Conservation (phyloP, 805 yeast genomes). For the Metschnikowia vanudenii region DNA sequence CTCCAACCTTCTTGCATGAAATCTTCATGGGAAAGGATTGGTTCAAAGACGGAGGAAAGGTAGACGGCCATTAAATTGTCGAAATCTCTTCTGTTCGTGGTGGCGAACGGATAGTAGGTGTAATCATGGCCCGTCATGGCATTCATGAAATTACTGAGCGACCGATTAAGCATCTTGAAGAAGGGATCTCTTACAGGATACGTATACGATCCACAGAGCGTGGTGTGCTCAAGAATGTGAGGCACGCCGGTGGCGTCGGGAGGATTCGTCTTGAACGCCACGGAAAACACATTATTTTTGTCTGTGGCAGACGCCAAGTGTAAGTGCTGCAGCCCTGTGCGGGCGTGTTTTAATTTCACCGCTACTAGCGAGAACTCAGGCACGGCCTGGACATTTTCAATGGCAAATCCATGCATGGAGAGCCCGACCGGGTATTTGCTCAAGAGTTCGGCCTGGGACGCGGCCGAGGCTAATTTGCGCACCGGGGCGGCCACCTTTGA, state of each 20-base stretch:
- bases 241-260: slow-evolving; percentile 96
- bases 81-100: slow-evolving; percentile 82
- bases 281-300: slow-evolving; percentile 80
- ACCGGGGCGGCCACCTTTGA: not conserved
- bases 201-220: slow-evolving; percentile 87
- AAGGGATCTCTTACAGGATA: slow-evolving; percentile 97
- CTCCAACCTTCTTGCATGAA: slow-evolving; percentile 98
- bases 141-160: slow-evolving; percentile 95
- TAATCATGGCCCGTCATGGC: slow-evolving; percentile 99
- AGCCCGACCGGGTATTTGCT: slow-evolving; percentile 62
- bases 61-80: slow-evolving; percentile 83
- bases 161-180: slow-evolving; percentile 92
- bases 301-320: slow-evolving; percentile 83
- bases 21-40: slow-evolving; percentile 73
- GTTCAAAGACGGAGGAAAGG: slow-evolving; percentile 81
- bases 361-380: slow-evolving; percentile 85
- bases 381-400: slow-evolving; percentile 62
- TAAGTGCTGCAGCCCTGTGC: slow-evolving; percentile 75
- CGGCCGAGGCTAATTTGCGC: slow-evolving; percentile 9
- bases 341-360: slow-evolving; percentile 62
- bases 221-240: slow-evolving; percentile 93
- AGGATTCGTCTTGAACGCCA: slow-evolving; percentile 91
- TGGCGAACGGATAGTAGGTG: slow-evolving; percentile 94
- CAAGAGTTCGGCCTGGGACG: slow-evolving; percentile 12
- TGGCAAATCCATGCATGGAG: slow-evolving; percentile 62